These are phyloP conservation scores for Leccinum fallax DNA, from an alignment of 1,284 basidiomycete species.

Conservation along the genomic window DNA sequence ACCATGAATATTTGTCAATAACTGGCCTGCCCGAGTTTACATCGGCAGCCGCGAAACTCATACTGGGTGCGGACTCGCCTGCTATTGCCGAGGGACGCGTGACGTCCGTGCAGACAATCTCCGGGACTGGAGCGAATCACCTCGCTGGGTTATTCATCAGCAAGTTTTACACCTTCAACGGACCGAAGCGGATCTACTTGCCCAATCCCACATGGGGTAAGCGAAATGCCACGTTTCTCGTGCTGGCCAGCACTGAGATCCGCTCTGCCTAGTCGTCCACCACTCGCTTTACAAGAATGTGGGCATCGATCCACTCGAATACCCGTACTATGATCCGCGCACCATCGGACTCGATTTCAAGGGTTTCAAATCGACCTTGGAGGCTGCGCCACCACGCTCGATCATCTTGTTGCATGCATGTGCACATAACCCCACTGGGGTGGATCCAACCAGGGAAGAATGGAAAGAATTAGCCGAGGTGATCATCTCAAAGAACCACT, in stretches of 20 bases:
- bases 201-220: slow-evolving; percentile 87
- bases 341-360: slow-evolving; percentile 88
- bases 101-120: slow-evolving; percentile 87
- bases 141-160: slow-evolving; percentile 88
- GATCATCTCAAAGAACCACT: slow-evolving; percentile 79
- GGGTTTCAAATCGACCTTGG: slow-evolving; percentile 70
- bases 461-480: slow-evolving; percentile 84
- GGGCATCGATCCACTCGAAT: slow-evolving; percentile 78
- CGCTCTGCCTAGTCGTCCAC: slow-evolving; percentile 72
- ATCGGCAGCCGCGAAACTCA: slow-evolving; percentile 76
- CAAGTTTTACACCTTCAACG: slow-evolving; percentile 79
- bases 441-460: slow-evolving; percentile 89
- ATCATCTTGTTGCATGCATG: slow-evolving; percentile 92
- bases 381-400: slow-evolving; percentile 70
- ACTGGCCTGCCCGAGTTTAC: slow-evolving; percentile 86
- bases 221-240: slow-evolving; percentile 4
- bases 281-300: slow-evolving; percentile 87
- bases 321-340: slow-evolving; percentile 90
- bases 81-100: slow-evolving; percentile 75
- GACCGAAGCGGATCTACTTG: slow-evolving; percentile 72
- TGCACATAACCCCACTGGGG: slow-evolving; percentile 96
- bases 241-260: slow-evolving; percentile 3
- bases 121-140: slow-evolving; percentile 95
- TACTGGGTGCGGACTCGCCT: slow-evolving; percentile 75
- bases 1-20: slow-evolving; percentile 96